Conservation (phyloP, 306 rosid genomes). For the Crataegus laevigata region DNA sequence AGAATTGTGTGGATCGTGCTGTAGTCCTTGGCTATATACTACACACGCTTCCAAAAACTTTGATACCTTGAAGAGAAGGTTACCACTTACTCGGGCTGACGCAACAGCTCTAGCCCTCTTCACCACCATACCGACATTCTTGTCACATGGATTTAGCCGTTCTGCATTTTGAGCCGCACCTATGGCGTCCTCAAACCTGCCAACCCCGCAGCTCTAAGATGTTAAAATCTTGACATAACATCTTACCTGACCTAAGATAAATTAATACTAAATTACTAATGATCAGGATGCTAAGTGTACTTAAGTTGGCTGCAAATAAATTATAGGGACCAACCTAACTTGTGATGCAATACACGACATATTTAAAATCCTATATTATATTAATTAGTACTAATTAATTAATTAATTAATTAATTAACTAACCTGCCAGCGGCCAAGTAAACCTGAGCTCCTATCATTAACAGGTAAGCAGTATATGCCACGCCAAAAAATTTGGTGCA, state of each 20-base stretch:
- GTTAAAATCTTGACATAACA: not conserved
- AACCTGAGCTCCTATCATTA: constrained; percentile 58
- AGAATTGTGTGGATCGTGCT: constrained; percentile 61
- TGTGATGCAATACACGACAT: not conserved
- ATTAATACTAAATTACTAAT: not conserved
- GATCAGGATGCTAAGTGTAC: not conserved
- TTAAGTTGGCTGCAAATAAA: not conserved
- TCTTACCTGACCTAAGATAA: not conserved
- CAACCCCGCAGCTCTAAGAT: not conserved
- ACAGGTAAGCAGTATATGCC: constrained; percentile 38
- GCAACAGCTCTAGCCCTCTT: constrained; percentile 55
- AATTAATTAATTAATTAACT: constrained; percentile 1
- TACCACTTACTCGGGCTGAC: constrained; percentile 76
- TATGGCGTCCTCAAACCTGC: constrained; percentile 84
- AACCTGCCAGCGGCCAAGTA: constrained; percentile 85
- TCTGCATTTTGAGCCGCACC: constrained; percentile 56
- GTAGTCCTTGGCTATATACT: constrained; percentile 75
- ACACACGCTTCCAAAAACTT: constrained; percentile 65
- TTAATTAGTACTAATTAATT: not conserved
- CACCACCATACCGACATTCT: constrained; percentile 39
- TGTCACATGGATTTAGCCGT: constrained; percentile 53
- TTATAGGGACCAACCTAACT: not conserved
- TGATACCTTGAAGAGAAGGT: constrained; percentile 76
- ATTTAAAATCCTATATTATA: not conserved
- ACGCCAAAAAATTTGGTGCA: constrained; percentile 54